A percentile compares a stretch with the other conserved stretches of the same genome.
Conservation (phyloP, 179 eudicot genomes). For the Corrigiola litoralis region DNA sequence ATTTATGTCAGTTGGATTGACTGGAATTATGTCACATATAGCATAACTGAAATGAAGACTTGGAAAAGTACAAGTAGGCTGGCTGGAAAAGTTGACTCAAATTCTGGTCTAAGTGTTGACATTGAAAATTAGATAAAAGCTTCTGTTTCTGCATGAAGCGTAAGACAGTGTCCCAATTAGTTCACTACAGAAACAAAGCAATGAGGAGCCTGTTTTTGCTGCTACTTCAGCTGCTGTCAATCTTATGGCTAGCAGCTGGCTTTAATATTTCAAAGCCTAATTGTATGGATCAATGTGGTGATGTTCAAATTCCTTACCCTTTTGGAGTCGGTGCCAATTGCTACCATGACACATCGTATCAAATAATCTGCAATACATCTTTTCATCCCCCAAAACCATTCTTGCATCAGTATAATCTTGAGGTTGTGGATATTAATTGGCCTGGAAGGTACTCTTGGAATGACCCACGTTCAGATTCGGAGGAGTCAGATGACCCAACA, state of each 20-base stretch:
- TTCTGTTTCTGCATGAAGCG: no score
- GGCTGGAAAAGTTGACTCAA: no score
- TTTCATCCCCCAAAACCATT: not conserved
- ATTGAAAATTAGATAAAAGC: no score
- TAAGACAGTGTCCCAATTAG: no score
- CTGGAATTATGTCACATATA: no score
- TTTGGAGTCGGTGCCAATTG: conserved; percentile 31
- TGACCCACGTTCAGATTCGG: not conserved
- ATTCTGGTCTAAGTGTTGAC: no score
- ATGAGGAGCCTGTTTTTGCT: not conserved
- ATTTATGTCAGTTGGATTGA: no score
- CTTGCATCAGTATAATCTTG: conserved; percentile 8
- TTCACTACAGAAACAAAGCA: not conserved
- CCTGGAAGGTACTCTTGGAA: not conserved
- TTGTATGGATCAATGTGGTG: conserved; percentile 24
- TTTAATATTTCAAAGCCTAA: conserved; percentile 18
- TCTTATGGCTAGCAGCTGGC: not conserved
- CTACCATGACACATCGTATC: conserved; percentile 9
- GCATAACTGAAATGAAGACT: no score
- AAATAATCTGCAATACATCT: conserved; percentile 19
- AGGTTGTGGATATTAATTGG: conserved; percentile 9
- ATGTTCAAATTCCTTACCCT: conserved; percentile 30
- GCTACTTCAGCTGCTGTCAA: not conserved
- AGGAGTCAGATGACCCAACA: not conserved
- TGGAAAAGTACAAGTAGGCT: no score